Percentiles rank a stretch among this genome's conserved stretches.
phyloP scores from a whole-genome alignment of 2,329 filamentous ascomycete genomes.

The Sporothrix curviconia region DNA sequence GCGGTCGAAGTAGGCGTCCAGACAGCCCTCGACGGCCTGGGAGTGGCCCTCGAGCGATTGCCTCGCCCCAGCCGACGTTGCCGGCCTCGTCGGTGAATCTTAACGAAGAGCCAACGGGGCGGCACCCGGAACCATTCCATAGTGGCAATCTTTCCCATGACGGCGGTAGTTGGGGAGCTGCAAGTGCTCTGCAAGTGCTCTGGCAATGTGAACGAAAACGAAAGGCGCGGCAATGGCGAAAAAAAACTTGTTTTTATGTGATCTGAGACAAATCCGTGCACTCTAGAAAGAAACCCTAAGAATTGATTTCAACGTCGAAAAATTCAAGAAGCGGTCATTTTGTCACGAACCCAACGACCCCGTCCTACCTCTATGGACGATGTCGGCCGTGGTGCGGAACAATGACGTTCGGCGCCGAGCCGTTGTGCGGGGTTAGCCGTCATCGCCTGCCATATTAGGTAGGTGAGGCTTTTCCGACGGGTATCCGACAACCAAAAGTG shows the following conservation, averaged over 20 bases:
- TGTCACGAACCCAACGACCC: not conserved
- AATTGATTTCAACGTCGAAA: not conserved
- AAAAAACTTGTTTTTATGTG: too few relatives aligned
- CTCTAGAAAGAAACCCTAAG: not conserved
- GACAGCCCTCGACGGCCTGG: slow-evolving; percentile 57
- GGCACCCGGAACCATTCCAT: slow-evolving; percentile 62
- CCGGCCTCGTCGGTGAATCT: slow-evolving; percentile 56
- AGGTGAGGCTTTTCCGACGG: slow-evolving; percentile 1
- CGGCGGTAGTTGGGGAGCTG: not conserved
- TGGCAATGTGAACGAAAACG: too few relatives aligned
- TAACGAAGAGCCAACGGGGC: slow-evolving; percentile 63
- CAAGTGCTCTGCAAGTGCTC: too few relatives aligned
- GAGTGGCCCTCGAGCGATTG: slow-evolving; percentile 60
- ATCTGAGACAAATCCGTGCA: too few relatives aligned
- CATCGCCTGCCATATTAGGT: not conserved
- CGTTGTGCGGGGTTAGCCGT: not conserved
- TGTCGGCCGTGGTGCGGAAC: not conserved
- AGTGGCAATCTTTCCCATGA: slow-evolving; percentile 40
- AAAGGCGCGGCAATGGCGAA: too few relatives aligned
- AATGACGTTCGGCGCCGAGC: too few relatives aligned
- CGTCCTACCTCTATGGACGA: not conserved
- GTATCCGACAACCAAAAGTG: not conserved
- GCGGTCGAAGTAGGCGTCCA: slow-evolving; percentile 53
- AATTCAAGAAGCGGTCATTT: not conserved
- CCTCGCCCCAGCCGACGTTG: slow-evolving; percentile 59